Conservation (phyloP, 2,329 filamentous ascomycete species). For the Thelonectria discophora region DNA sequence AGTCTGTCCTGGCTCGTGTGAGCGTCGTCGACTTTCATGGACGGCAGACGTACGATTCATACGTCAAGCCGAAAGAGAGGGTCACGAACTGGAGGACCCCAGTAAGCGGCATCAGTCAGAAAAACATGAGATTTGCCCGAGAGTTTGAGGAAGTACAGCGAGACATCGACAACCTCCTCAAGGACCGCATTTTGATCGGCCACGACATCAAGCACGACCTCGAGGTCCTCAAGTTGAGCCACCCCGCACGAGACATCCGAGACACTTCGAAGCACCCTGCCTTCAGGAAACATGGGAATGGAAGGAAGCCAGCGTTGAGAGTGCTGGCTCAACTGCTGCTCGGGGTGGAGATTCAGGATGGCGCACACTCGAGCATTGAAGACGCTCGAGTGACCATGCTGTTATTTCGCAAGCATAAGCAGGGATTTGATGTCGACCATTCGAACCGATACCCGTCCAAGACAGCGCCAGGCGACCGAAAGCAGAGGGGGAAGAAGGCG, state of each 20-base stretch:
- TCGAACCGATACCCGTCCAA: constrained; percentile 68
- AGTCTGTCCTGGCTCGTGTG: constrained; percentile 83
- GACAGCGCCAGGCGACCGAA: constrained; percentile 26
- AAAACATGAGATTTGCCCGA: constrained; percentile 75
- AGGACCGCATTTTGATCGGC: constrained; percentile 78
- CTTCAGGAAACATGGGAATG: constrained; percentile 75
- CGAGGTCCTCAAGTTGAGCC: constrained; percentile 77
- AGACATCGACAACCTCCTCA: constrained; percentile 73
- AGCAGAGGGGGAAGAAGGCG: constrained; percentile 50
- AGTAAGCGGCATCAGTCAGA: constrained; percentile 82
- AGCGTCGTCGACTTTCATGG: constrained; percentile 95
- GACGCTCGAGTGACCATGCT: constrained; percentile 93
- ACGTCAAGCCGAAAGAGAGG: constrained; percentile 77
- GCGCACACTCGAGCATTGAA: constrained; percentile 72
- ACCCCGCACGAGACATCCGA: constrained; percentile 79
- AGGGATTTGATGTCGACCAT: constrained; percentile 84
- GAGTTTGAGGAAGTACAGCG: constrained; percentile 80
- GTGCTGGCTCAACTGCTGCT: constrained; percentile 66
- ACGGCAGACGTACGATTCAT: constrained; percentile 92
- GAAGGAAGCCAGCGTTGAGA: constrained; percentile 73
- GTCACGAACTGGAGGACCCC: constrained; percentile 92
- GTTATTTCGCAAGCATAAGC: constrained; percentile 83
- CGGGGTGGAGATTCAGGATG: constrained; percentile 69
- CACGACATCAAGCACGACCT: constrained; percentile 86
- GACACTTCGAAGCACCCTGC: constrained; percentile 83